Conservation (phyloP, 2,329 filamentous ascomycete species). For the Aotearoamyces nothofagi region DNA sequence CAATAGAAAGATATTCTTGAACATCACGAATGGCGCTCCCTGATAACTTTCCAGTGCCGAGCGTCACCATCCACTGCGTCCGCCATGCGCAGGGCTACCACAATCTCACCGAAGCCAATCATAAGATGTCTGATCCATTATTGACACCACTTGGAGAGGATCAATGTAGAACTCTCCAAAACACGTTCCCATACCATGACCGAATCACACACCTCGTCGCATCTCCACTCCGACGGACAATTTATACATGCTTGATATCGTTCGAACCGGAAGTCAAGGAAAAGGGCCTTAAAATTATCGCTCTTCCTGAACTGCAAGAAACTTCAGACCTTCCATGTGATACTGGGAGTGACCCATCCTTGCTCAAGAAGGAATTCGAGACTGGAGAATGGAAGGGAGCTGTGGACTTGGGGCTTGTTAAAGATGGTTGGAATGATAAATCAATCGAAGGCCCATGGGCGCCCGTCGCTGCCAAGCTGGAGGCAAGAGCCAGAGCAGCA, state of each 20-base stretch:
- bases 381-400: conserved; percentile 20
- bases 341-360: conserved; percentile 42
- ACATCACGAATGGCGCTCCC: conserved; percentile 1
- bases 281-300: conserved; percentile 31
- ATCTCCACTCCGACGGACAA: conserved; percentile 66
- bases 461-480: background rate
- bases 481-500: conserved; percentile 35
- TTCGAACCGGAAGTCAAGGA: conserved; percentile 42
- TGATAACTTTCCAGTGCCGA: too few relatives aligned
- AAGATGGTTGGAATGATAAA: conserved; percentile 61
- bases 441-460: conserved; percentile 7
- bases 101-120: conserved; percentile 59
- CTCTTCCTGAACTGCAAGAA: conserved; percentile 67
- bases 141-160: conserved; percentile 61
- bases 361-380: conserved; percentile 44
- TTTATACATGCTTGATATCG: conserved; percentile 59
- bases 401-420: conserved; percentile 49
- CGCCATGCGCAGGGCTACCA: conserved; percentile 70
- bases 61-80: conserved; percentile 51
- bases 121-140: conserved; percentile 59
- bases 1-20: too few relatives aligned
- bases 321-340: conserved; percentile 63
- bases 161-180: conserved; percentile 53
- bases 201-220: conserved; percentile 56
- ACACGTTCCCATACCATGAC: conserved; percentile 47